A percentile compares a stretch with the other conserved stretches of the same genome.
Evolutionary conservation across 257 asterid species (phyloP).

Genomic region (Linderniella brevidens): DNA sequence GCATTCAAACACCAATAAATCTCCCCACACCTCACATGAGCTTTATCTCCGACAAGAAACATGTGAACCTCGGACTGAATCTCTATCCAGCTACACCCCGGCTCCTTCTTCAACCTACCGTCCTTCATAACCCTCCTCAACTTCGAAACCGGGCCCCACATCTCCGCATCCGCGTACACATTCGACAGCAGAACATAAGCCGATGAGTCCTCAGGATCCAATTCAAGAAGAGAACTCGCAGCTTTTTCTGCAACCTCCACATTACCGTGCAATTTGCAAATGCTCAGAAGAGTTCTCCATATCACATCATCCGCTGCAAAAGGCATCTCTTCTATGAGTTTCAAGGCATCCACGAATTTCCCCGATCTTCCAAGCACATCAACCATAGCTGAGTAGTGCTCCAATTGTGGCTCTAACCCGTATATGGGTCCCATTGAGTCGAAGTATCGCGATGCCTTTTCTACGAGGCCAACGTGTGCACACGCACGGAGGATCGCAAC

Average conservation of each 20-base stretch:
- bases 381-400: constrained; percentile 84
- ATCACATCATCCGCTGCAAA: constrained; percentile 63
- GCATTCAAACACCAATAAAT: constrained; percentile 33
- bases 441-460: constrained; percentile 47
- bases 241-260: constrained; percentile 82
- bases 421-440: constrained; percentile 33
- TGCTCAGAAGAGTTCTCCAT: constrained; percentile 81
- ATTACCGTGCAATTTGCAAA: constrained; percentile 58
- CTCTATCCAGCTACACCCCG: constrained; percentile 94
- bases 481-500: constrained; percentile 90
- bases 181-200: constrained; percentile 62
- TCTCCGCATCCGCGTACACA: constrained; percentile 67
- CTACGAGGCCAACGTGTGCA: constrained; percentile 61
- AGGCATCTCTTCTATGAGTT: constrained; percentile 70
- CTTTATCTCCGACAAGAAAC: constrained; percentile 79
- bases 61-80: constrained; percentile 62
- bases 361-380: constrained; percentile 66
- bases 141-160: constrained; percentile 66
- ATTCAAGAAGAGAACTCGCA: constrained; percentile 35
- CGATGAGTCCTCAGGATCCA: constrained; percentile 72
- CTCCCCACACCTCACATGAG: constrained; percentile 60
- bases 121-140: constrained; percentile 58
- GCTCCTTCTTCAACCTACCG: constrained; percentile 54
- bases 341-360: constrained; percentile 39
- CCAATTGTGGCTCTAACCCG: constrained; percentile 55